These are phyloP conservation scores for Cordyceps javanica DNA, from an alignment of 2,329 filamentous ascomycete genomes.

Conservation along the genomic window DNA sequence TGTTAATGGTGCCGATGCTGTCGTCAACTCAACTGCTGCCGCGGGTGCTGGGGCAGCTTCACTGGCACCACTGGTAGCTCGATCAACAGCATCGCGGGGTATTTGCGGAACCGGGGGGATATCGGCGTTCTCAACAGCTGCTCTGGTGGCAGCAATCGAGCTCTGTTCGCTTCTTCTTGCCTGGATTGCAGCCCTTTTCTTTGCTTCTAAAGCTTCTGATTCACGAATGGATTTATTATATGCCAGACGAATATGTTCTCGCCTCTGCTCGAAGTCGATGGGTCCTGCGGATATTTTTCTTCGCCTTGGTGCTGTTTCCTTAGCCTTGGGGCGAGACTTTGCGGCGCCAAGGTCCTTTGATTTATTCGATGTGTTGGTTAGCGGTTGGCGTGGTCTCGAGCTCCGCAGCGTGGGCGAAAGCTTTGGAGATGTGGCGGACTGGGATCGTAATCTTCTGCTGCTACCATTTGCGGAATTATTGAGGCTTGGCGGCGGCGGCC, in stretches of 20 bases:
- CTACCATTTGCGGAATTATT: slow-evolving; percentile 43
- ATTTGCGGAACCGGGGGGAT: slow-evolving; percentile 10
- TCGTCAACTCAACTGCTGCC: neutral
- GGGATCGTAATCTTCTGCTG: slow-evolving; percentile 61
- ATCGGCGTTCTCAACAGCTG: neutral
- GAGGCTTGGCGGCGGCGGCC: slow-evolving; percentile 35
- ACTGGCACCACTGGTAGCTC: neutral
- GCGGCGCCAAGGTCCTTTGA: slow-evolving; percentile 57
- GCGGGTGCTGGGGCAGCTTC: slow-evolving; percentile 1
- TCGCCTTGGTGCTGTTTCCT: slow-evolving; percentile 25
- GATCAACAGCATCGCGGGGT: slow-evolving; percentile 2
- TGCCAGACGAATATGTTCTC: slow-evolving; percentile 76
- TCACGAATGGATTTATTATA: slow-evolving; percentile 80
- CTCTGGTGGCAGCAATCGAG: slow-evolving; percentile 4
- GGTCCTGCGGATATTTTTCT: slow-evolving; percentile 60
- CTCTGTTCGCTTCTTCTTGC: slow-evolving; percentile 34
- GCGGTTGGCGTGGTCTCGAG: slow-evolving; percentile 72
- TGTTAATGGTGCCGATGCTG: slow-evolving; percentile 6
- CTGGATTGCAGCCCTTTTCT: slow-evolving; percentile 44
- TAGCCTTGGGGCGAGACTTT: slow-evolving; percentile 31
- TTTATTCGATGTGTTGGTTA: slow-evolving; percentile 68
- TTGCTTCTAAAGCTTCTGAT: slow-evolving; percentile 55
- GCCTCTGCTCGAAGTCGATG: slow-evolving; percentile 77
- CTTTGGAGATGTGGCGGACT: slow-evolving; percentile 64
- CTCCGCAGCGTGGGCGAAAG: slow-evolving; percentile 74